phyloP scores from a whole-genome alignment of 345 rosid genomes.

The Isatis tinctoria region DNA sequence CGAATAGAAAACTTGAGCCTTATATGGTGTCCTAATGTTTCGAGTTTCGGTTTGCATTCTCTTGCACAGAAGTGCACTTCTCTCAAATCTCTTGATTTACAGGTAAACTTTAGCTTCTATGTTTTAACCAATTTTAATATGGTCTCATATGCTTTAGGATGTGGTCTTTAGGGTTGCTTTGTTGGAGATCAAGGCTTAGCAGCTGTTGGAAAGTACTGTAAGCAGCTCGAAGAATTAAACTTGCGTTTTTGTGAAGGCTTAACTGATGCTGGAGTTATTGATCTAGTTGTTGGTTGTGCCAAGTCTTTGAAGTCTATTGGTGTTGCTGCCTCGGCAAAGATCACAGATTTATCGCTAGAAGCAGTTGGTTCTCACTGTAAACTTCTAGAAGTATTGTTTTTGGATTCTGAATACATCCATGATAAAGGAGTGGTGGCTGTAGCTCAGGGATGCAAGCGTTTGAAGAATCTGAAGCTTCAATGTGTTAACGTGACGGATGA shows the following conservation, averaged over 20 bases:
- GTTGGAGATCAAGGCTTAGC: conserved; percentile 80
- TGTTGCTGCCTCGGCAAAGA: conserved; percentile 82
- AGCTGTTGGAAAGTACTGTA: conserved; percentile 67
- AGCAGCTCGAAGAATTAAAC: conserved; percentile 67
- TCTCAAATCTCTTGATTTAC: conserved; percentile 75
- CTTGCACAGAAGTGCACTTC: conserved; percentile 57
- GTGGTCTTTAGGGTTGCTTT: conserved; percentile 68
- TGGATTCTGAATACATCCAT: conserved; percentile 80
- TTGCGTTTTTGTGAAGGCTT: conserved; percentile 89
- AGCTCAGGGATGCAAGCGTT: conserved; percentile 64
- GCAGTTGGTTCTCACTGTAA: conserved; percentile 69
- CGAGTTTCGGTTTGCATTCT: conserved; percentile 61
- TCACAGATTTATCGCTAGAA: conserved; percentile 66
- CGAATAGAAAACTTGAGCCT: conserved; percentile 71
- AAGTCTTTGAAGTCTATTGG: conserved; percentile 69
- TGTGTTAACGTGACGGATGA: conserved; percentile 71
- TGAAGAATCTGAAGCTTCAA: conserved; percentile 74
- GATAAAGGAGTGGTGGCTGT: conserved; percentile 66
- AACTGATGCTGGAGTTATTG: conserved; percentile 69
- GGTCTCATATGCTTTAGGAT: conserved; percentile 16
- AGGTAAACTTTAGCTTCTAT: conserved; percentile 37
- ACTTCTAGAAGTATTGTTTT: conserved; percentile 54
- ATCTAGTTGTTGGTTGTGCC: conserved; percentile 57
- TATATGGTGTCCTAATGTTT: conserved; percentile 77
- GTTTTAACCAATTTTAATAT: not conserved